phyloP scores from a whole-genome alignment of 805 yeast genomes.

The Wickerhamiella slavikovae region DNA sequence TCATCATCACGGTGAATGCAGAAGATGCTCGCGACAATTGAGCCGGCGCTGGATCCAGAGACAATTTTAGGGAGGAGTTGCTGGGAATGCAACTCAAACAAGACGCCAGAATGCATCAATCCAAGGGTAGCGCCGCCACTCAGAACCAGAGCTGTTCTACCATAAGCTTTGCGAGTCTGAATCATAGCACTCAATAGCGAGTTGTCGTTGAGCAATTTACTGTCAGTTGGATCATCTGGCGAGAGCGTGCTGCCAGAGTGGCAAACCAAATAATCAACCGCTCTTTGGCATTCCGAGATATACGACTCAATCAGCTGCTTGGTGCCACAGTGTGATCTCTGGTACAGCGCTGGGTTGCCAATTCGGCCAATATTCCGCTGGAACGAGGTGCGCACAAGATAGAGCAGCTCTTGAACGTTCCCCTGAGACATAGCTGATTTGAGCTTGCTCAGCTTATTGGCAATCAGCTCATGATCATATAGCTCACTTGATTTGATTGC shows the following conservation, averaged over 20 bases:
- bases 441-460: conserved; percentile 32
- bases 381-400: conserved; percentile 69
- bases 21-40: conserved; percentile 75
- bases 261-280: conserved; percentile 20
- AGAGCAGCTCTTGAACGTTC: conserved; percentile 43
- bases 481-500: conserved; percentile 31
- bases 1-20: conserved; percentile 68
- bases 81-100: conserved; percentile 54
- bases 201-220: conserved; percentile 28
- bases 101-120: conserved; percentile 76
- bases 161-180: conserved; percentile 79
- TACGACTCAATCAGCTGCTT: conserved; percentile 68
- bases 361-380: conserved; percentile 69
- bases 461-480: conserved; percentile 52
- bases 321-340: conserved; percentile 70
- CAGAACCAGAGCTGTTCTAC: conserved; percentile 83
- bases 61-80: conserved; percentile 68
- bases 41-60: conserved; percentile 92
- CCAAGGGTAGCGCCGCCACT: conserved; percentile 96
- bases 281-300: conserved; percentile 50
- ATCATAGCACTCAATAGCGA: conserved; percentile 58
- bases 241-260: no score
- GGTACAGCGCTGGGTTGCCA: conserved; percentile 59
- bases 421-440: conserved; percentile 32
- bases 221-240: no score